Percentiles rank a stretch among this genome's conserved stretches.
These are phyloP conservation scores for Priceomyces castillae DNA, from an alignment of 805 yeast genomes.

Conservation along the genomic window DNA sequence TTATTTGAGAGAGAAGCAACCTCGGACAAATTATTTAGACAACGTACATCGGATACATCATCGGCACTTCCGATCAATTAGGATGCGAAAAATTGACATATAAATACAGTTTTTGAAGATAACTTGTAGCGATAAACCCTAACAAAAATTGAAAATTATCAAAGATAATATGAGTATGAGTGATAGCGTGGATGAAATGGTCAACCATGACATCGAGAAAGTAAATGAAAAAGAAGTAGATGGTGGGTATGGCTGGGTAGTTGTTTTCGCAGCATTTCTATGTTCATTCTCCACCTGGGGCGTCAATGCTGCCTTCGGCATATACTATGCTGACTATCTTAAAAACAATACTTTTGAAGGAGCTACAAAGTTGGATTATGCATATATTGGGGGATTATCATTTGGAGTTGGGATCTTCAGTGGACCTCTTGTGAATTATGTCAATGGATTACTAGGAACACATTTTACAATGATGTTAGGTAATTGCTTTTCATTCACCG, in stretches of 20 bases:
- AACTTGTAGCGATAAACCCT: too few species aligned
- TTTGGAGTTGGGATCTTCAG: constrained; percentile 48
- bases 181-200: too few species aligned
- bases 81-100: too few species aligned
- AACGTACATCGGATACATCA: too few species aligned
- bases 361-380: constrained; percentile 53
- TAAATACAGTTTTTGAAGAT: too few species aligned
- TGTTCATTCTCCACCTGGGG: constrained; percentile 66
- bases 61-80: too few species aligned
- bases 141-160: too few species aligned
- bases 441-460: constrained; percentile 39
- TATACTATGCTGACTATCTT: constrained; percentile 54
- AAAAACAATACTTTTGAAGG: constrained; percentile 47
- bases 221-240: constrained; percentile 25
- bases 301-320: constrained; percentile 57
- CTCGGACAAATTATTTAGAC: too few species aligned
- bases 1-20: too few species aligned
- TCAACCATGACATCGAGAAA: neutral
- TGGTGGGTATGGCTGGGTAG: constrained; percentile 64
- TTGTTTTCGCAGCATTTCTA: constrained; percentile 44
- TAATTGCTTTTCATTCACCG: constrained; percentile 44
- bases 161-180: too few species aligned
- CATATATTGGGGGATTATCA: constrained; percentile 60
- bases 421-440: constrained; percentile 46
- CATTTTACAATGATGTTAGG: constrained; percentile 44